phyloP scores from a whole-genome alignment of 1,284 basidiomycete genomes.

The Rugiboletus extremiorientalis region DNA sequence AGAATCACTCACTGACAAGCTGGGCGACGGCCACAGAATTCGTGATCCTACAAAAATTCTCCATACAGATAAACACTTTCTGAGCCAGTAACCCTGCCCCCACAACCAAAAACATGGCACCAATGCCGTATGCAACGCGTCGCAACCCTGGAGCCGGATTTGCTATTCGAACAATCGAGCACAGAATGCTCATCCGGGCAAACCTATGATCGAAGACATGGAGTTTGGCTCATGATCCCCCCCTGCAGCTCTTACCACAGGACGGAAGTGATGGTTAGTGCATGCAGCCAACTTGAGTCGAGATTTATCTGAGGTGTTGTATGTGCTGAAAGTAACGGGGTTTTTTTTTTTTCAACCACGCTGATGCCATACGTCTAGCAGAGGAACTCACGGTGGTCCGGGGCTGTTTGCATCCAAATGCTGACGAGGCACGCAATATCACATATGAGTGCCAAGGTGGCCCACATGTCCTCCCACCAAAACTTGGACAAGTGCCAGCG shows the following conservation, averaged over 20 bases:
- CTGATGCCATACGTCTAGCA: neutral
- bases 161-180: constrained; percentile 23
- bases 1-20: constrained; percentile 22
- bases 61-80: constrained; percentile 18
- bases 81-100: constrained; percentile 17
- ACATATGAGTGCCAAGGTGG: constrained; percentile 19
- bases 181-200: constrained; percentile 28
- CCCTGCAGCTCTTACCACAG: constrained; percentile 17
- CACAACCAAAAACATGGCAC: constrained; percentile 19
- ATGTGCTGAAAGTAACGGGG: neutral
- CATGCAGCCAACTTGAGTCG: constrained; percentile 14
- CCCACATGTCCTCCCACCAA: constrained; percentile 31
- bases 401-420: constrained; percentile 17
- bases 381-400: constrained; percentile 1
- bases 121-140: constrained; percentile 17
- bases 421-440: constrained; percentile 20
- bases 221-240: neutral
- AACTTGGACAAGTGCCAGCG: constrained; percentile 19
- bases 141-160: constrained; percentile 13
- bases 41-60: constrained; percentile 1
- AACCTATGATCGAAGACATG: constrained; percentile 13
- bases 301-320: neutral
- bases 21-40: constrained; percentile 16
- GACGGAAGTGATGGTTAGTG: constrained; percentile 19
- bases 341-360: neutral